Evolutionary conservation across 2,329 filamentous ascomycete genomes (phyloP).

Genomic region (Phoma sp.): DNA sequence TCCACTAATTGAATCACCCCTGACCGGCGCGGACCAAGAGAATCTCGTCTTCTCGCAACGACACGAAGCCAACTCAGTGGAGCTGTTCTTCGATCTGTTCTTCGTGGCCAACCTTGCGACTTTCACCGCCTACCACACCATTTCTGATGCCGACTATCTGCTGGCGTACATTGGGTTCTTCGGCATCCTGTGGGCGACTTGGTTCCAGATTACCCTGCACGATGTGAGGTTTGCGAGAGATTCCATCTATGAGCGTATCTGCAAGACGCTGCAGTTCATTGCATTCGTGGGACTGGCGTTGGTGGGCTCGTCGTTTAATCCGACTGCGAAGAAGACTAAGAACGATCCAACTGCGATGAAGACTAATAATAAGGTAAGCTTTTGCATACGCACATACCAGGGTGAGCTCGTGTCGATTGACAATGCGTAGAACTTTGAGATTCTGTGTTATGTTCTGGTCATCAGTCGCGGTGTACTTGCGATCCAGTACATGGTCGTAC

Average conservation of each 20-base stretch:
- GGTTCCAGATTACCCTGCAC: conserved; percentile 49
- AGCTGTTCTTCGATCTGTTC: conserved; percentile 46
- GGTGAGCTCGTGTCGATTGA: conserved; percentile 9
- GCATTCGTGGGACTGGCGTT: conserved; percentile 47
- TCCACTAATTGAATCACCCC: conserved; percentile 44
- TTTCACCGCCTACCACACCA: conserved; percentile 48
- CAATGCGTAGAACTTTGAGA: conserved; percentile 38
- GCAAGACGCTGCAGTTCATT: conserved; percentile 47
- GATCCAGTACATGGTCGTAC: conserved; percentile 43
- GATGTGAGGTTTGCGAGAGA: conserved; percentile 50
- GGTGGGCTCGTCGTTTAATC: conserved; percentile 46
- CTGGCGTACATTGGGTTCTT: conserved; percentile 49
- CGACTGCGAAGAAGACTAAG: conserved; percentile 22
- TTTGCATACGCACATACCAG: no score
- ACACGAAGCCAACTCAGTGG: conserved; percentile 48
- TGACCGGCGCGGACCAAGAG: conserved; percentile 45
- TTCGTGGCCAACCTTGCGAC: conserved; percentile 48
- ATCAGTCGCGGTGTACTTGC: conserved; percentile 41
- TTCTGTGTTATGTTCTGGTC: conserved; percentile 44
- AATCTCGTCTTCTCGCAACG: conserved; percentile 46
- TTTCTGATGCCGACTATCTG: conserved; percentile 42
- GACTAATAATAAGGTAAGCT: conserved; percentile 37
- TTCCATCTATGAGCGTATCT: conserved; percentile 45
- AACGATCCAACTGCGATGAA: conserved; percentile 29
- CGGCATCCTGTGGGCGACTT: conserved; percentile 46